These are phyloP conservation scores for Persicaria tinctoria DNA, from an alignment of 148 eudicot species.

Conservation along the genomic window DNA sequence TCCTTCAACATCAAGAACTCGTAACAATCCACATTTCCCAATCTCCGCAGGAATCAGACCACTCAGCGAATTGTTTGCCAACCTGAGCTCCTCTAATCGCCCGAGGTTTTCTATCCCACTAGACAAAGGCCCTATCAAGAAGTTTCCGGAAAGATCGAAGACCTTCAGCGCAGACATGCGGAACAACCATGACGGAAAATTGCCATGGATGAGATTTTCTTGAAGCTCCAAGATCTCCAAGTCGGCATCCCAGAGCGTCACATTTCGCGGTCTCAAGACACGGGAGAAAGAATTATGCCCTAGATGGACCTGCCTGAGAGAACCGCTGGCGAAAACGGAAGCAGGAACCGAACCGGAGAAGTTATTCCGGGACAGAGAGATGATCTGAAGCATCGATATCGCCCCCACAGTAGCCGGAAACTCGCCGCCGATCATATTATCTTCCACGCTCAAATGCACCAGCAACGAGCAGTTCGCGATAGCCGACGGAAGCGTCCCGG, in stretches of 20 bases:
- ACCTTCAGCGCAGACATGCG: constrained; percentile 26
- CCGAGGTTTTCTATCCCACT: constrained; percentile 30
- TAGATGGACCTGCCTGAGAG: constrained; percentile 32
- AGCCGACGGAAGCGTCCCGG: constrained; percentile 63
- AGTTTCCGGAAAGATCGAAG: constrained; percentile 58
- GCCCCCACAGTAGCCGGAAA: constrained; percentile 43
- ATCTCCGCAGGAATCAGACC: constrained; percentile 51
- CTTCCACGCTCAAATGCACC: constrained; percentile 49
- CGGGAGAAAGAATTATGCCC: constrained; percentile 54
- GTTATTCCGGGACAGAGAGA: constrained; percentile 43
- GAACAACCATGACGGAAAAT: constrained; percentile 48
- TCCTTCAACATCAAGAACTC: constrained; percentile 53
- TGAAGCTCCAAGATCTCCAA: constrained; percentile 46
- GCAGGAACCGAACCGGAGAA: constrained; percentile 56
- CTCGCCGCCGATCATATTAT: constrained; percentile 46
- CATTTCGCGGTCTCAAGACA: constrained; percentile 16
- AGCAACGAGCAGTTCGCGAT: constrained; percentile 50
- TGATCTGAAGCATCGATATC: constrained; percentile 38
- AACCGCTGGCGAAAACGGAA: constrained; percentile 23
- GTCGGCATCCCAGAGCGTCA: constrained; percentile 22
- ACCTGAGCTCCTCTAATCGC: constrained; percentile 40
- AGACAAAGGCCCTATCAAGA: constrained; percentile 41
- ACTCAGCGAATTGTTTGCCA: constrained; percentile 53
- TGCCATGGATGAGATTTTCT: constrained; percentile 42
- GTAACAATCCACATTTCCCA: constrained; percentile 28